These are phyloP conservation scores for Ophiocordyceps camponoti-rufipedis DNA, from an alignment of 2,329 filamentous ascomycete species.

Conservation along the genomic window DNA sequence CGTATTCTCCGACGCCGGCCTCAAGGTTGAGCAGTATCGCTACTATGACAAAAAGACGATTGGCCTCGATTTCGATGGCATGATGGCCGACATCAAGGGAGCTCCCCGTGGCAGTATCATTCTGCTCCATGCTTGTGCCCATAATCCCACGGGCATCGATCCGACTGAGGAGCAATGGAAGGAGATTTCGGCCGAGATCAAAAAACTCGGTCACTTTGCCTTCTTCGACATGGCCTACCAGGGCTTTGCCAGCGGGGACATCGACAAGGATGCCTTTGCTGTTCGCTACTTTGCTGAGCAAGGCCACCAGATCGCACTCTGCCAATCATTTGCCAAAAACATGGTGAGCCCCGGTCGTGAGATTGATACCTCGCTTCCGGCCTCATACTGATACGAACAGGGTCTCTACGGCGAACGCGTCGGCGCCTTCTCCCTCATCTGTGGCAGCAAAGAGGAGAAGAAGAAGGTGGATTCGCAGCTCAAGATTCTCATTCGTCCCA, in stretches of 20 bases:
- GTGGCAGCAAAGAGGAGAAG: conserved; percentile 73
- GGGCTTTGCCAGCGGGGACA: conserved; percentile 87
- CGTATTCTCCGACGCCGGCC: conserved; percentile 83
- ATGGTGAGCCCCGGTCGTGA: conserved; percentile 43
- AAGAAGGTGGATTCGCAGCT: conserved; percentile 92
- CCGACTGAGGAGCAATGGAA: conserved; percentile 84
- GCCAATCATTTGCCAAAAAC: conserved; percentile 98
- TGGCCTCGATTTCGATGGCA: conserved; percentile 88
- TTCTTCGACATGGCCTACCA: conserved; percentile 99
- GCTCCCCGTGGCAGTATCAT: conserved; percentile 78
- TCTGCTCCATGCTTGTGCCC: conserved; percentile 89
- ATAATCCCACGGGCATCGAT: conserved; percentile 96
- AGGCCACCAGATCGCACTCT: conserved; percentile 74
- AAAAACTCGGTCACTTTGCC: conserved; percentile 71
- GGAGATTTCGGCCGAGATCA: conserved; percentile 73
- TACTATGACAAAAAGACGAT: conserved; percentile 99
- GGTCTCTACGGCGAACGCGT: conserved; percentile 98
- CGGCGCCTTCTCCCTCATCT: conserved; percentile 87
- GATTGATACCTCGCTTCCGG: background rate
- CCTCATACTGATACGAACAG: conserved; percentile 18
- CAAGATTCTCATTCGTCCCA: conserved; percentile 90
- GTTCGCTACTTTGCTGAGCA: conserved; percentile 84
- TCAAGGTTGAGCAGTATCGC: conserved; percentile 85
- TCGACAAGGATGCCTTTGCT: conserved; percentile 82
- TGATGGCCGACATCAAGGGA: conserved; percentile 77